Percentiles rank a stretch among this genome's conserved stretches.
These are phyloP conservation scores for Aegilops umbellulata DNA, from an alignment of 176 grass and related monocot species.

Conservation along the genomic window DNA sequence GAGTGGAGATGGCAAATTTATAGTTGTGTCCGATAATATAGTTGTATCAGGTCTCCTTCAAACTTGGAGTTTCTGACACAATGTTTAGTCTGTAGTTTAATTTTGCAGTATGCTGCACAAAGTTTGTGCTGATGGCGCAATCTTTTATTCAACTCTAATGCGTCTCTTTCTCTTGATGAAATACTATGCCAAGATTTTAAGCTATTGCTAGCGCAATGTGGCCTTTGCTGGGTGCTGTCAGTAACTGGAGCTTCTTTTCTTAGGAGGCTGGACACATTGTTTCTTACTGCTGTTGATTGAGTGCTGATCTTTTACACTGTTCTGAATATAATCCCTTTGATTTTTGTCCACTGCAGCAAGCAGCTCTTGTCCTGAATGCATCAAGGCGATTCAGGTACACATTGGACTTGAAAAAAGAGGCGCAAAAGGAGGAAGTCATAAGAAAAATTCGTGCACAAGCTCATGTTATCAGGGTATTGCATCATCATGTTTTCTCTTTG, in stretches of 20 bases:
- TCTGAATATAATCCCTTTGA: background rate
- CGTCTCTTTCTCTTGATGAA: too few relatives aligned
- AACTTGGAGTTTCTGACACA: too few relatives aligned
- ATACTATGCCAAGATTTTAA: too few relatives aligned
- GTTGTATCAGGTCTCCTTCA: too few relatives aligned
- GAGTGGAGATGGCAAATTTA: background rate
- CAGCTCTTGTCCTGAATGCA: conserved; percentile 84
- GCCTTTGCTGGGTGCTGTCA: background rate
- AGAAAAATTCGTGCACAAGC: conserved; percentile 86
- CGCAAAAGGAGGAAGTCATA: conserved; percentile 66
- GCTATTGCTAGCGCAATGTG: background rate
- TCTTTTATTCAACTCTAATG: too few relatives aligned
- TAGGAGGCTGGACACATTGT: background rate
- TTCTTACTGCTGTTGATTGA: background rate
- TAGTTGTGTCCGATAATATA: too few relatives aligned
- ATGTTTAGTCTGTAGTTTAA: too few relatives aligned
- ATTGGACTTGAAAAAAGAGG: conserved; percentile 80
- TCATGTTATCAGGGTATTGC: conserved; percentile 71
- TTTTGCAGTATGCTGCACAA: too few relatives aligned
- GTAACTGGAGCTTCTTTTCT: background rate
- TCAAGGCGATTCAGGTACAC: conserved; percentile 94
- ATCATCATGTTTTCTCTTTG: background rate
- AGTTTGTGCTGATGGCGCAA: too few relatives aligned
- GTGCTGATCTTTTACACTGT: background rate
- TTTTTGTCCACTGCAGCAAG: conserved; percentile 49